Evolutionary conservation across 2,329 filamentous ascomycete genomes (phyloP).

Genomic region (Dryadomyces quercus-mongolicae): DNA sequence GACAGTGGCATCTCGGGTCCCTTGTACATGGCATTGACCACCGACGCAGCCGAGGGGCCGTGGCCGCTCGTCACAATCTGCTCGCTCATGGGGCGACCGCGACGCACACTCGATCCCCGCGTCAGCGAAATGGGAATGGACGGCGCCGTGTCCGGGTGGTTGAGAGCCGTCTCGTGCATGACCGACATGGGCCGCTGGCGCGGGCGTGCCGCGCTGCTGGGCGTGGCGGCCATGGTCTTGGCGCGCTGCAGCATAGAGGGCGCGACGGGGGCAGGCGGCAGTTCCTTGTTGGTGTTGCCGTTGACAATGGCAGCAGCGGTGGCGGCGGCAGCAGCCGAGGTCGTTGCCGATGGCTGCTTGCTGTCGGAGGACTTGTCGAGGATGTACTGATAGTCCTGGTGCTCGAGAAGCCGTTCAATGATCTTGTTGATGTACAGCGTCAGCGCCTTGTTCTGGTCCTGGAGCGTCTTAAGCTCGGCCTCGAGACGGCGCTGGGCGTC

Average conservation of each 20-base stretch:
- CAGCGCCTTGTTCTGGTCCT: slow-evolving; percentile 93
- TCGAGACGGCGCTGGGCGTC: slow-evolving; percentile 59
- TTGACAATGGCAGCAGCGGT: slow-evolving; percentile 59
- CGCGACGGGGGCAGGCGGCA: slow-evolving; percentile 52
- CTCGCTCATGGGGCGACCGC: slow-evolving; percentile 46
- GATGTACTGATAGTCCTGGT: slow-evolving; percentile 91
- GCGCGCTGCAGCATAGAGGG: slow-evolving; percentile 41
- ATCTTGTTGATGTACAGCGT: slow-evolving; percentile 99
- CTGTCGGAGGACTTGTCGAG: slow-evolving; percentile 65
- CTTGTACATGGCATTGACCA: slow-evolving; percentile 86
- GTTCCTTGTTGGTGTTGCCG: slow-evolving; percentile 64
- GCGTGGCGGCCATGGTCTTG: slow-evolving; percentile 39
- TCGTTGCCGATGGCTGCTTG: slow-evolving; percentile 33
- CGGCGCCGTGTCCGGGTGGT: slow-evolving; percentile 62
- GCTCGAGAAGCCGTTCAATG: slow-evolving; percentile 85
- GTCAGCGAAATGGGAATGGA: slow-evolving; percentile 57
- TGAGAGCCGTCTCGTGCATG: slow-evolving; percentile 33
- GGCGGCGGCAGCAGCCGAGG: slow-evolving; percentile 15
- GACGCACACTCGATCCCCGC: slow-evolving; percentile 41
- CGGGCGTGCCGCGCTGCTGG: slow-evolving; percentile 13
- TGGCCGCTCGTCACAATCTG: slow-evolving; percentile 31
- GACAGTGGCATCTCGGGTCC: slow-evolving; percentile 52
- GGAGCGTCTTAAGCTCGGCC: slow-evolving; percentile 63
- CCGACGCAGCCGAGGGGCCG: slow-evolving; percentile 40
- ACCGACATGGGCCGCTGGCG: slow-evolving; percentile 44